phyloP scores from a whole-genome alignment of 306 rosid genomes.

The Gleditsia sinensis region DNA sequence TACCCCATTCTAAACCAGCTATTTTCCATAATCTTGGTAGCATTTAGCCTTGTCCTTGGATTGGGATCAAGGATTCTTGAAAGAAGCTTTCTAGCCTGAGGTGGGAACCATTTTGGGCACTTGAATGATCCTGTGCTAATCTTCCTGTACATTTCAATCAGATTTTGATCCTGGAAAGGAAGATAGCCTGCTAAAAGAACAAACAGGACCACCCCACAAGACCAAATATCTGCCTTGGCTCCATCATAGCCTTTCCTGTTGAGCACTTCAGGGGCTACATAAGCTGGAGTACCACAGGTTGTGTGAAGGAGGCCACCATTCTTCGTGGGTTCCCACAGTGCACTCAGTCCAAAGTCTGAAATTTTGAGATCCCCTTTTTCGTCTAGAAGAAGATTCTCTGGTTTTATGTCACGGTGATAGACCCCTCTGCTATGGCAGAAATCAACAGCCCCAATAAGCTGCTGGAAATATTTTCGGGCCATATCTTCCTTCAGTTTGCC shows the following conservation, averaged over 20 bases:
- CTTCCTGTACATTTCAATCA: slow-evolving; percentile 88
- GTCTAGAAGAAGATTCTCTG: slow-evolving; percentile 86
- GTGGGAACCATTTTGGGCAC: slow-evolving; percentile 81
- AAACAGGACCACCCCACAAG: slow-evolving; percentile 84
- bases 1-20: slow-evolving; percentile 73
- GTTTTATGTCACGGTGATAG: slow-evolving; percentile 85
- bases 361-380: slow-evolving; percentile 81
- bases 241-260: slow-evolving; percentile 84
- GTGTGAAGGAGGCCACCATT: slow-evolving; percentile 91
- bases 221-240: slow-evolving; percentile 87
- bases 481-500: slow-evolving; percentile 78
- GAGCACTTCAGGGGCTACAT: slow-evolving; percentile 90
- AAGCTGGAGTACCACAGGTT: slow-evolving; percentile 95
- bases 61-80: slow-evolving; percentile 85
- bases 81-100: slow-evolving; percentile 59
- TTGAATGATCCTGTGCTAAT: slow-evolving; percentile 72
- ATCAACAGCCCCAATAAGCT: slow-evolving; percentile 84
- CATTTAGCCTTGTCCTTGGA: slow-evolving; percentile 67
- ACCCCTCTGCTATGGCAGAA: slow-evolving; percentile 95
- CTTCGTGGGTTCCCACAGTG: slow-evolving; percentile 67
- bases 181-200: slow-evolving; percentile 95
- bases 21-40: slow-evolving; percentile 63
- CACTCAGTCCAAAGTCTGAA: slow-evolving; percentile 88
- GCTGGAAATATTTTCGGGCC: slow-evolving; percentile 83
- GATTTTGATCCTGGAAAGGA: slow-evolving; percentile 79